phyloP scores from a whole-genome alignment of 192 early-diverging fungal species.

The Neocallimastix lanati region DNA sequence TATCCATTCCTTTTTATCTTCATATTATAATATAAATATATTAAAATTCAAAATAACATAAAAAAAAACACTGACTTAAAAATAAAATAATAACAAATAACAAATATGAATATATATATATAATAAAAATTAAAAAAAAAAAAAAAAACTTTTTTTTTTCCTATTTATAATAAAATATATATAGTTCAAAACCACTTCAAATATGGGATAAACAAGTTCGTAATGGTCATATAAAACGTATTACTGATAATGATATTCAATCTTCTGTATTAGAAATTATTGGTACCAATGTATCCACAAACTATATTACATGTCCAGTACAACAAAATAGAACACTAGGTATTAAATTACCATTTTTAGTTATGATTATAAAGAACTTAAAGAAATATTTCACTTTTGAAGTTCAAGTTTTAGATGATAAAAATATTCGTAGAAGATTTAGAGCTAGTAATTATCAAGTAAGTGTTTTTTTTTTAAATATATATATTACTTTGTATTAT shows the following conservation, averaged over 20 bases:
- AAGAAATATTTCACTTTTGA: slow-evolving; percentile 87
- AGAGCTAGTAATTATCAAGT: slow-evolving; percentile 84
- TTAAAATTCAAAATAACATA: too few species aligned
- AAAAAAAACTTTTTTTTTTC: too few species aligned
- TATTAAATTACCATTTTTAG: slow-evolving; percentile 76
- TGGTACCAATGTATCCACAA: slow-evolving; percentile 58
- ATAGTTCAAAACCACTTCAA: slow-evolving; percentile 47
- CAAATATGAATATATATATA: too few species aligned
- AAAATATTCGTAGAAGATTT: slow-evolving; percentile 57
- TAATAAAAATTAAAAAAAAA: too few species aligned
- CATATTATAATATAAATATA: too few species aligned
- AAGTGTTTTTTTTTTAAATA: slow-evolving; percentile 1
- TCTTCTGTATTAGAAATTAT: slow-evolving; percentile 63
- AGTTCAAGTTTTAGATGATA: slow-evolving; percentile 72
- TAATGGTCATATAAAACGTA: slow-evolving; percentile 54
- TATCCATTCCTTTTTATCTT: too few species aligned
- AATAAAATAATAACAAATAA: too few species aligned
- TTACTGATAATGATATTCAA: slow-evolving; percentile 64
- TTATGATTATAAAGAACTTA: slow-evolving; percentile 73
- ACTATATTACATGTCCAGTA: slow-evolving; percentile 76
- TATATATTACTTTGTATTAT: not conserved
- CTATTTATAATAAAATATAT: too few species aligned
- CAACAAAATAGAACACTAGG: slow-evolving; percentile 57
- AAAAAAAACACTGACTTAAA: too few species aligned
- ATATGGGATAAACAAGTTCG: slow-evolving; percentile 51